phyloP scores from a whole-genome alignment of 768 basidiomycete species.

The Cubamyces lactineus region DNA sequence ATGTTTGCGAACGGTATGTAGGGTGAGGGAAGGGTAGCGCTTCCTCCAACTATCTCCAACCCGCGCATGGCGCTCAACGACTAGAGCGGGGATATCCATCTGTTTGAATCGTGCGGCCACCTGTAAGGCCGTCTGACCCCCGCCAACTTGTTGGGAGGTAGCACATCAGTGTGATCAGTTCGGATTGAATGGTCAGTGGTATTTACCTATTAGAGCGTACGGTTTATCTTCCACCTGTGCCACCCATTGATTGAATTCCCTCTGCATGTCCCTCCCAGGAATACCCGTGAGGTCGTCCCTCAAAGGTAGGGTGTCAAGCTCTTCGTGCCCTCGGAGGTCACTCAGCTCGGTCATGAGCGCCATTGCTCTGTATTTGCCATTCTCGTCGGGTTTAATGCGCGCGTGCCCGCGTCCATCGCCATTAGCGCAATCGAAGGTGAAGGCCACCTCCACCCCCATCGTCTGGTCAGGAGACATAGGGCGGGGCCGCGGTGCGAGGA shows the following conservation, averaged over 20 bases:
- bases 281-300: slow-evolving; percentile 42
- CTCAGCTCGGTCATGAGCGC: slow-evolving; percentile 38
- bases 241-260: slow-evolving; percentile 35
- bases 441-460: slow-evolving; percentile 39
- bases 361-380: slow-evolving; percentile 40
- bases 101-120: slow-evolving; percentile 67
- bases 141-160: slow-evolving; percentile 46
- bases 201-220: slow-evolving; percentile 29
- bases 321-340: slow-evolving; percentile 41
- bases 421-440: slow-evolving; percentile 41
- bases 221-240: slow-evolving; percentile 43
- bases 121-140: slow-evolving; percentile 68
- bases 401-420: slow-evolving; percentile 40
- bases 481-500: slow-evolving; percentile 24
- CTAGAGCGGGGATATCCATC: slow-evolving; percentile 50
- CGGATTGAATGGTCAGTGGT: slow-evolving; percentile 20
- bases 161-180: not conserved
- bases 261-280: slow-evolving; percentile 39
- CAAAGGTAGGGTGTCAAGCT: slow-evolving; percentile 35
- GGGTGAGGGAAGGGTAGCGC: slow-evolving; percentile 58
- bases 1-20: slow-evolving; percentile 37
- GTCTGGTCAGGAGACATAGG: slow-evolving; percentile 21
- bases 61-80: slow-evolving; percentile 57
- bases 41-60: slow-evolving; percentile 65
- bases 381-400: slow-evolving; percentile 34